A percentile compares a stretch with the other conserved stretches of the same genome.
These are phyloP conservation scores for Trichoderma harzianum DNA, from an alignment of 2,329 filamentous ascomycete genomes.

Conservation along the genomic window DNA sequence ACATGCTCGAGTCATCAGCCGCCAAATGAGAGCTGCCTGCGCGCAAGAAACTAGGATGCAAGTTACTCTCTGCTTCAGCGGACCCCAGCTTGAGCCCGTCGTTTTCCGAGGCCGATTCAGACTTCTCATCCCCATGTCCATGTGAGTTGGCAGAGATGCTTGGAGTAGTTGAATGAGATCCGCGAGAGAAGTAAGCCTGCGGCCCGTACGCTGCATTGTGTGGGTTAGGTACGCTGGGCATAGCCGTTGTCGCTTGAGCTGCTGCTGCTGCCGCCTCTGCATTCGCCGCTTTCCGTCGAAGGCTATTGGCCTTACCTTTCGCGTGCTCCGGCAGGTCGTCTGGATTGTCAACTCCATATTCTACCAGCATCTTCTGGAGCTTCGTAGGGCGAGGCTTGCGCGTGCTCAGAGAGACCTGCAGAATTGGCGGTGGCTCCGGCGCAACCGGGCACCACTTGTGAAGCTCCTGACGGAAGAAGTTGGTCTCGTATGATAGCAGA, in stretches of 20 bases:
- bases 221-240: slow-evolving; percentile 22
- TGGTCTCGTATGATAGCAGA: slow-evolving; percentile 87
- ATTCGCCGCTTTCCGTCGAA: slow-evolving; percentile 68
- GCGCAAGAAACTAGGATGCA: slow-evolving; percentile 45
- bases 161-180: slow-evolving; percentile 19
- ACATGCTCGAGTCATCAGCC: slow-evolving; percentile 39
- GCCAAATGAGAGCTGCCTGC: slow-evolving; percentile 42
- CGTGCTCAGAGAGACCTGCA: slow-evolving; percentile 85
- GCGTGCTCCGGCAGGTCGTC: slow-evolving; percentile 85
- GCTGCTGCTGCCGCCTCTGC: slow-evolving; percentile 49
- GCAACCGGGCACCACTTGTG: slow-evolving; percentile 94
- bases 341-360: slow-evolving; percentile 83
- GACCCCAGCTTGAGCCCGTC: slow-evolving; percentile 35
- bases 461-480: slow-evolving; percentile 92
- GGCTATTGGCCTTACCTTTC: slow-evolving; percentile 70
- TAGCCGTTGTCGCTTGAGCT: slow-evolving; percentile 18
- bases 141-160: slow-evolving; percentile 26
- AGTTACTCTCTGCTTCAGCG: slow-evolving; percentile 38
- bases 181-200: slow-evolving; percentile 26
- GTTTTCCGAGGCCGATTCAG: slow-evolving; percentile 25
- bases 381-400: slow-evolving; percentile 95
- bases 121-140: slow-evolving; percentile 29
- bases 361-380: slow-evolving; percentile 87
- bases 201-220: slow-evolving; percentile 26
- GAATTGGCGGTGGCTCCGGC: slow-evolving; percentile 76